Evolutionary conservation across 305 asterid species (phyloP), one percentile per base, ranked within the genome.

Genomic region (Rubia balearica): DNA sequence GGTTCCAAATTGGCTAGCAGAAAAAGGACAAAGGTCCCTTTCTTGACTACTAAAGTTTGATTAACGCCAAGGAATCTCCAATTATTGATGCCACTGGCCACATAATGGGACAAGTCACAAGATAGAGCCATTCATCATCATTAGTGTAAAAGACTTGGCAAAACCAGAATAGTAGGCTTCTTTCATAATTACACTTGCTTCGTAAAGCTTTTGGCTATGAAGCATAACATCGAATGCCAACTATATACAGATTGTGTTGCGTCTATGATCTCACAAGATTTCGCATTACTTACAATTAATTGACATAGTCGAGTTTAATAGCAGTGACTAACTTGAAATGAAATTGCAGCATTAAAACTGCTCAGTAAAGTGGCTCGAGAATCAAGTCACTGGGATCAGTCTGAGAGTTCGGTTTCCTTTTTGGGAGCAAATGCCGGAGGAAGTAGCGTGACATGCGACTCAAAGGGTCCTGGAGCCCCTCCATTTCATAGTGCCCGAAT

Each of bases 401-500:
- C 62, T 65, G 67, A 42, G 75, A 73, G 59, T 77, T 76, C 53
- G 81, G 55, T 79, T 84, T 88, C 85, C 76, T 82, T 63, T 65
- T 65, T 56, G 67, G 46, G 56, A 69, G 75, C 78, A 93, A 73
- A 63, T 88, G 88, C 12, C 74, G 85, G 71, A 86, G 81, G 62
- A 85, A 13, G 27, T 17, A 77, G 78, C 90, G 82, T 21, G 94
- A 78, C 69, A 90, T 43, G 17, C 91, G 85, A 81, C 97, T 86
- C 81, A 93, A 77, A 2, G 97, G 97, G 75, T 93, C 97, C 84
- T 90, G 98, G 78, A 90, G 78, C 24, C 96, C 94, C 74, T 93
- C 96, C 94, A 93, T 86, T 73, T 86, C 87, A 72, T 93, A 89
- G 86, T 86, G 92, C 63, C 97, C 98, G 63, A 93, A 90, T 38